phyloP scores from a whole-genome alignment of 2,329 filamentous ascomycete species.

The Fusarium irregulare region DNA sequence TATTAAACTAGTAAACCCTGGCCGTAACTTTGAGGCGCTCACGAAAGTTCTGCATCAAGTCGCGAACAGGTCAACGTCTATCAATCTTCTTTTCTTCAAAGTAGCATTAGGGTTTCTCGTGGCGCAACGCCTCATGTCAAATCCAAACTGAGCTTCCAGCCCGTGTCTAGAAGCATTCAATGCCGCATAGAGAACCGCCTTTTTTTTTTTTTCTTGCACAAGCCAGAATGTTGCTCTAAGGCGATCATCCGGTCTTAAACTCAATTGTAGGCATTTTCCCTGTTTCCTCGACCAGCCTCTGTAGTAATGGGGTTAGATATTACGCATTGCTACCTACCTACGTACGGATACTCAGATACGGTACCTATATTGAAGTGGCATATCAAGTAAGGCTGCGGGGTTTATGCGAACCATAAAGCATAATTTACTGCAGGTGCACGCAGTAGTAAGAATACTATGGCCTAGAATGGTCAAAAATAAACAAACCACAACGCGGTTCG shows the following conservation, averaged over 20 bases:
- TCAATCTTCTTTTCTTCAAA: slow-evolving; percentile 8
- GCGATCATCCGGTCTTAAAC: not conserved
- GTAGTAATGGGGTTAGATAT: not conserved
- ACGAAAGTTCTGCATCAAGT: not conserved
- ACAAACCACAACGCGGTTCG: slow-evolving; percentile 20
- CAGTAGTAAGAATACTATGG: slow-evolving; percentile 2
- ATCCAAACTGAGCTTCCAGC: slow-evolving; percentile 35
- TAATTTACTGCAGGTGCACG: slow-evolving; percentile 19
- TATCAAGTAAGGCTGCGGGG: slow-evolving; percentile 16
- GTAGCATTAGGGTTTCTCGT: slow-evolving; percentile 16
- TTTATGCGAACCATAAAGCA: slow-evolving; percentile 27
- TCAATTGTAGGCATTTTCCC: slow-evolving; percentile 15
- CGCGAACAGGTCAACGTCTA: slow-evolving; percentile 11
- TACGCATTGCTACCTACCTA: slow-evolving; percentile 11
- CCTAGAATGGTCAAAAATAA: slow-evolving; percentile 20
- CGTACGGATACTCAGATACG: not conserved
- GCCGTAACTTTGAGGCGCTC: slow-evolving; percentile 18
- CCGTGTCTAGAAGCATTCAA: slow-evolving; percentile 23
- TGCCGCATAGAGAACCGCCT: slow-evolving; percentile 5
- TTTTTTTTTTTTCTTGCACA: not conserved
- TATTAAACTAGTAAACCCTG: not conserved
- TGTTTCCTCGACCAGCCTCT: slow-evolving; percentile 21
- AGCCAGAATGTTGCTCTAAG: slow-evolving; percentile 1
- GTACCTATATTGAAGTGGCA: slow-evolving; percentile 1
- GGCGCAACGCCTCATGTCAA: slow-evolving; percentile 19